Base-by-base conservation (phyloP, 2,329 filamentous ascomycete species). In the Pseudogymnoascus sp. region DNA sequence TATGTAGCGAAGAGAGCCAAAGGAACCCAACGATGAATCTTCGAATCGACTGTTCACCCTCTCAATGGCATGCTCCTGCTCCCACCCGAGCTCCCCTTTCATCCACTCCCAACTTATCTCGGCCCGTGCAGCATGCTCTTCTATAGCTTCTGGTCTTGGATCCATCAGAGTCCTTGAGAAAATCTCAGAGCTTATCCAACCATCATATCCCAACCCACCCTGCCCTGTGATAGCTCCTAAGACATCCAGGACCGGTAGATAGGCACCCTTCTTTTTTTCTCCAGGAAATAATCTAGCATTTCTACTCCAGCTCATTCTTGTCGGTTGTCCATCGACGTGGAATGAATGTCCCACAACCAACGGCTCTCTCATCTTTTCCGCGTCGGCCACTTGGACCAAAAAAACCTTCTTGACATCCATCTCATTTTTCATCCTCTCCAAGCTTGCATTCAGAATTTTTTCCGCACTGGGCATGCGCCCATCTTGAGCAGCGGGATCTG, bases 321-420 rank as follows among this genome's bases (percentile, higher is more conserved):
- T 70, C 11, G 80, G 81, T 71, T 88, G 86, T 3, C 77, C 78
- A 0, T 78, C 71, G 8, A 81, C 75, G 73, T 87, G 81, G 68
- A 82, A 87, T 5, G 76, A 70, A 69, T 89, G 86, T 1, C 77
- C 79, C 17, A 77, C 69, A 2, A 79, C 67, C 6, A 92, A 72
- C 0, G 88, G 88, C 5, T 74, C 67, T 0, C 72, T 68, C 3
- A 92, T 77, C 2, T 80, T 77, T 71, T 90, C 87, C 1, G 84
- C 89, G 68, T 93, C 89, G 4, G 89, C 88, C 5, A 92, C 79
- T 70, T 93, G 89, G 1, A 93, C 78, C 67, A 89, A 89, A 67
- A 91, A 90, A 0, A 93, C 78, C 70, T 71, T 71, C 26, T 64
- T 60, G 1, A 65, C 61, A 61, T 71, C 68, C n/a, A 70, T 63